phyloP scores from a whole-genome alignment of 164 flowering plant species.

The Santalum album region DNA sequence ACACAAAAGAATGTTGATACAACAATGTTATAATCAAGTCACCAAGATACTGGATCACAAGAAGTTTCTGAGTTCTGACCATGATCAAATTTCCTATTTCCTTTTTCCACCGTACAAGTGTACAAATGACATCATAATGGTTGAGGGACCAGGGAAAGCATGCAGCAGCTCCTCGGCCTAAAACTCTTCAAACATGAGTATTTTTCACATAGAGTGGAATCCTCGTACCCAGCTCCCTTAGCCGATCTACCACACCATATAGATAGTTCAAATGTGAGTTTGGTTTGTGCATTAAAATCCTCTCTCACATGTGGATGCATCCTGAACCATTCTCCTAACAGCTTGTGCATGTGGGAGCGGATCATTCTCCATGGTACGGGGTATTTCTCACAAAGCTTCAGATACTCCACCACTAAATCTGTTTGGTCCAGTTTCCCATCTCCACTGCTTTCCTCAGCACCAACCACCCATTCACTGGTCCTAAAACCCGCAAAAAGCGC shows the following conservation, averaged over 20 bases:
- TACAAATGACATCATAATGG: no score
- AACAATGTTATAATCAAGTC: no score
- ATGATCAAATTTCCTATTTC: no score
- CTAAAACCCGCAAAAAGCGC: conserved; percentile 86
- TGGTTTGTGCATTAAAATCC: conserved; percentile 62
- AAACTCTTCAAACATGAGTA: no score
- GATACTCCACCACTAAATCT: conserved; percentile 61
- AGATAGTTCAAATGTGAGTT: conserved; percentile 82
- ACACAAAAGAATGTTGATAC: no score
- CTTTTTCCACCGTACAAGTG: no score
- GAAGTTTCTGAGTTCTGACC: no score
- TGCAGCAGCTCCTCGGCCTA: no score
- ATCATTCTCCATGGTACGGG: conserved; percentile 98
- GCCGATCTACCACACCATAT: conserved; percentile 57
- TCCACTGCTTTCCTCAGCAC: conserved; percentile 18
- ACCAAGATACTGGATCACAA: no score
- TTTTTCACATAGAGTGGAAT: conserved; percentile 53
- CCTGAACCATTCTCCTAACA: conserved; percentile 93
- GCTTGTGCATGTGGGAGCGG: conserved; percentile 78
- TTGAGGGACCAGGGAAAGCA: no score
- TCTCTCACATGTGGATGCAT: conserved; percentile 66
- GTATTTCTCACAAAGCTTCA: conserved; percentile 77
- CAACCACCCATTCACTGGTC: conserved; percentile 61
- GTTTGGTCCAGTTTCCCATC: conserved; percentile 62
- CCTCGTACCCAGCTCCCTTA: conserved; percentile 45